A percentile compares a stretch with the other conserved stretches of the same genome.
phyloP scores from a whole-genome alignment of 345 rosid species.

The Lepidium didymum region DNA sequence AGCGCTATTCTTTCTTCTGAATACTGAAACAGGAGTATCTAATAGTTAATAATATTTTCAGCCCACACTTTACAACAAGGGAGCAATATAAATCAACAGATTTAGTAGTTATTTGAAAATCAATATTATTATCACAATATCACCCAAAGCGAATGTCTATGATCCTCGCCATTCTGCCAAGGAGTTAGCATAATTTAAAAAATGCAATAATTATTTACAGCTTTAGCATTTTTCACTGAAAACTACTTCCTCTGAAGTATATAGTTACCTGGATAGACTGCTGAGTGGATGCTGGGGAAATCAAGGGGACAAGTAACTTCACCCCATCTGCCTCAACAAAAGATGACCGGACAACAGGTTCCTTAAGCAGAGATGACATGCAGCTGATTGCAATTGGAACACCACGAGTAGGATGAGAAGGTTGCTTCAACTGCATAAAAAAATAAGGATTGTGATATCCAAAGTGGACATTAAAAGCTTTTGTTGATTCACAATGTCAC shows the following conservation, averaged over 20 bases:
- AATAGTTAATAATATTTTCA: neutral
- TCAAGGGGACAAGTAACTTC: slow-evolving; percentile 76
- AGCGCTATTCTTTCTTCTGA: neutral
- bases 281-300: slow-evolving; percentile 93
- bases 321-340: slow-evolving; percentile 91
- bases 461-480: neutral
- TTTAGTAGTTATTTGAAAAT: neutral
- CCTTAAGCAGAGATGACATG: slow-evolving; percentile 72
- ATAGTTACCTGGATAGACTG: slow-evolving; percentile 82
- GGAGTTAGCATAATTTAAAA: neutral
- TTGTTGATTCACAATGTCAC: neutral
- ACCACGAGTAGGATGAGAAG: slow-evolving; percentile 80
- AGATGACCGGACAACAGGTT: slow-evolving; percentile 81
- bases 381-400: slow-evolving; percentile 71
- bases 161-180: neutral
- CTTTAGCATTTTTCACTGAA: neutral
- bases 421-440: slow-evolving; percentile 67
- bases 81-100: neutral
- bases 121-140: neutral
- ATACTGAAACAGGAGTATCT: neutral
- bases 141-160: neutral
- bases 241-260: neutral
- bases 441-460: slow-evolving; percentile 19
- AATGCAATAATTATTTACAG: neutral
- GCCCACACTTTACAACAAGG: neutral